These are phyloP conservation scores for Cochliopodium minus DNA, from an alignment of 208 protist species.

Conservation along the genomic window DNA sequence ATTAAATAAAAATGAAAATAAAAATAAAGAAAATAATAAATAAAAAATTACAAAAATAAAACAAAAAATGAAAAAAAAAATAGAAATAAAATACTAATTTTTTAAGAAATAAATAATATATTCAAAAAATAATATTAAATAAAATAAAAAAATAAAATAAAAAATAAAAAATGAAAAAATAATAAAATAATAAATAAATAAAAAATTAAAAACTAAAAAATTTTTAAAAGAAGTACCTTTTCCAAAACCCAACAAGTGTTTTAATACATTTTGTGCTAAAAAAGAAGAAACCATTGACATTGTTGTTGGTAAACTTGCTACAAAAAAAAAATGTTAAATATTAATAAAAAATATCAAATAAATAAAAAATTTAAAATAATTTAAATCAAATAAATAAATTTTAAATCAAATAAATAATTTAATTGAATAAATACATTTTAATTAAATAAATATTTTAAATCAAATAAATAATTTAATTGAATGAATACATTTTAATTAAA, in stretches of 20 bases:
- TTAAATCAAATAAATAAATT: not conserved
- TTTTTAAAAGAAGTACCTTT: not conserved
- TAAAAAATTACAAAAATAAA: not conserved
- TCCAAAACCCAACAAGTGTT: conserved; percentile 51
- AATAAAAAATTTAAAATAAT: not conserved
- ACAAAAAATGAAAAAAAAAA: conserved; percentile 2
- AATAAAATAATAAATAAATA: not conserved
- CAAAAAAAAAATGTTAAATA: too few species aligned
- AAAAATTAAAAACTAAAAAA: not conserved
- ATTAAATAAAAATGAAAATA: not conserved
- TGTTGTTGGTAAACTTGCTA: conserved; percentile 83
- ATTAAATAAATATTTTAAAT: not conserved
- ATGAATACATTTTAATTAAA: not conserved
- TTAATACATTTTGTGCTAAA: conserved; percentile 82
- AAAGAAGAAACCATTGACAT: conserved; percentile 85
- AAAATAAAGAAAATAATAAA: conserved; percentile 2
- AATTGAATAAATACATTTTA: not conserved
- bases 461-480: not conserved
- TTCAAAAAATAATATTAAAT: not conserved
- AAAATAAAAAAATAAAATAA: conserved; percentile 1
- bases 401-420: not conserved
- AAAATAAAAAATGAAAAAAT: conserved; percentile 1
- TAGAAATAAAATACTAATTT: conserved; percentile 1
- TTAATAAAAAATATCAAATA: too few species aligned
- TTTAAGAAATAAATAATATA: not conserved